Evolutionary conservation across 1,284 basidiomycete species (phyloP).

Genomic region (Hypsizygus ulmarius): DNA sequence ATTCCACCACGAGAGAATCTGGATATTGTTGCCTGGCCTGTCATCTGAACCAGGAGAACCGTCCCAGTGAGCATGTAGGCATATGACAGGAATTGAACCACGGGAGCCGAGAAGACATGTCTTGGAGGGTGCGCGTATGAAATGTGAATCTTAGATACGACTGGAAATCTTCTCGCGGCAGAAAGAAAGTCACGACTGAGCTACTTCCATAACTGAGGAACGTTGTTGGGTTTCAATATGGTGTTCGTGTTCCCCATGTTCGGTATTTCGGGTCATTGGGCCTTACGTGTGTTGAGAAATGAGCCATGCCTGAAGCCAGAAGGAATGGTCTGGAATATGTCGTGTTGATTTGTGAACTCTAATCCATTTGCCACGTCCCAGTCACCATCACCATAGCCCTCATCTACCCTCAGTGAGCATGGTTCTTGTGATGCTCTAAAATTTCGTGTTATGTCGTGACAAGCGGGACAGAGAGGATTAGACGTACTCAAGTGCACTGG

Average conservation of each 20-base stretch:
- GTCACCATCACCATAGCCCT: constrained; percentile 8
- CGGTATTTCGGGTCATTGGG: neutral
- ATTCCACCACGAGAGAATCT: too few species aligned
- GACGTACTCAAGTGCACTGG: constrained; percentile 78
- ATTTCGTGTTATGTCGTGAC: constrained; percentile 22
- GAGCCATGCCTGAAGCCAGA: neutral
- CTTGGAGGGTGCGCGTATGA: too few species aligned
- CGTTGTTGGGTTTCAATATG: too few species aligned
- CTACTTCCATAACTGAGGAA: too few species aligned
- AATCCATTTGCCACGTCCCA: constrained; percentile 11
- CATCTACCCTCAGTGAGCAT: constrained; percentile 56
- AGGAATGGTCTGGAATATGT: neutral
- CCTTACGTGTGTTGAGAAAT: neutral
- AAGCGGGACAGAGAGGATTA: constrained; percentile 1
- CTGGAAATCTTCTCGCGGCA: too few species aligned
- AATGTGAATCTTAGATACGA: too few species aligned
- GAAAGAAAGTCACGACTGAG: too few species aligned
- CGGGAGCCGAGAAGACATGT: too few species aligned
- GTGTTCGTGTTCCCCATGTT: neutral
- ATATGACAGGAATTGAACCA: too few species aligned
- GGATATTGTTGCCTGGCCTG: too few species aligned
- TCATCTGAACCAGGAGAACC: too few species aligned
- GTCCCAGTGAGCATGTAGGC: too few species aligned
- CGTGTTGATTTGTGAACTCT: constrained; percentile 12
- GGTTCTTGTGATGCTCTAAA: constrained; percentile 86